Evolutionary conservation across 2,329 filamentous ascomycete species (phyloP).

Genomic region (Paecilomyces sp.): DNA sequence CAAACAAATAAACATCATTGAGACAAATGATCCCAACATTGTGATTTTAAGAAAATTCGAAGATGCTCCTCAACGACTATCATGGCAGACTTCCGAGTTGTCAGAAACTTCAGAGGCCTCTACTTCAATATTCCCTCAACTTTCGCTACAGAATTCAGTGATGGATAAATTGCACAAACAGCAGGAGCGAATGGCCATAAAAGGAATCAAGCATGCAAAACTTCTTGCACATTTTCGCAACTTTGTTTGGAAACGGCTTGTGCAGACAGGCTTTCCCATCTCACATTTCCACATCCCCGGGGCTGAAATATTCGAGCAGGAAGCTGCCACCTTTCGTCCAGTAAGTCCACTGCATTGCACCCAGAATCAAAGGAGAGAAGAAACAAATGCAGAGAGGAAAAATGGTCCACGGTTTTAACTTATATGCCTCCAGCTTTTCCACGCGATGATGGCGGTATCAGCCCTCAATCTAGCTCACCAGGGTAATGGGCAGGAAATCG

Average conservation of each 20-base stretch:
- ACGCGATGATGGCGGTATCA: constrained; percentile 53
- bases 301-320: constrained; percentile 38
- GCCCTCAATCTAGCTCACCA: constrained; percentile 45
- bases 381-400: too few species aligned
- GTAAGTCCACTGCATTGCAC: constrained; percentile 31
- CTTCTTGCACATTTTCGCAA: constrained; percentile 34
- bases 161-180: constrained; percentile 13
- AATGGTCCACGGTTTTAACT: constrained; percentile 5
- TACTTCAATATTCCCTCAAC: constrained; percentile 17
- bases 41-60: constrained; percentile 46
- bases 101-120: constrained; percentile 24
- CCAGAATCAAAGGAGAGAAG: too few species aligned
- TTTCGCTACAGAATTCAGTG: constrained; percentile 13
- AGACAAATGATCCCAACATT: constrained; percentile 38
- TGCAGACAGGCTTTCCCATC: constrained; percentile 17
- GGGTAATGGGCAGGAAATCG: constrained; percentile 39
- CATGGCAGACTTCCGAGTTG: constrained; percentile 20
- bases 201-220: constrained; percentile 21
- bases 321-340: constrained; percentile 45
- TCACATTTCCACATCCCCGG: constrained; percentile 21
- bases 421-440: constrained; percentile 38
- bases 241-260: constrained; percentile 35
- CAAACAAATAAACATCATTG: constrained; percentile 12
- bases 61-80: constrained; percentile 31
- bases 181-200: constrained; percentile 12